Evolutionary conservation across 345 rosid genomes (phyloP).

Genomic region (Corchorus olitorius): DNA sequence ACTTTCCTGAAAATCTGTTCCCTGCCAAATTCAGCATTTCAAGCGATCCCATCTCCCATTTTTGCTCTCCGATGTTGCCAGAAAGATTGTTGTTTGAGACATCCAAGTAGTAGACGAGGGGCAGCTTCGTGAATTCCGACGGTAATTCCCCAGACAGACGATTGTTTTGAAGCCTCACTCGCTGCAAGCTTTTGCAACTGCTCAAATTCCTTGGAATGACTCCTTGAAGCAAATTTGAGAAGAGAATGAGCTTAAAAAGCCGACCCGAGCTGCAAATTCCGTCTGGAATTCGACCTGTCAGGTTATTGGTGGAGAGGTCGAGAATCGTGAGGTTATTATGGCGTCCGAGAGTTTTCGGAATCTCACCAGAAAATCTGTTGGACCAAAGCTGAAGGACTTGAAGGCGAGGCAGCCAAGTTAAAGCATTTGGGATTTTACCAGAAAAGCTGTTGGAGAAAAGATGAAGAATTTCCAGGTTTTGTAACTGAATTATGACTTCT

Average conservation of each 20-base stretch:
- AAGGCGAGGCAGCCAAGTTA: constrained; percentile 69
- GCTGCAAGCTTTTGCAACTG: constrained; percentile 57
- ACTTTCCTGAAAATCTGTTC: constrained; percentile 59
- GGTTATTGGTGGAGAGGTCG: constrained; percentile 84
- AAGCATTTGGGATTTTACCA: constrained; percentile 61
- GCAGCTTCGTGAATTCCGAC: constrained; percentile 50
- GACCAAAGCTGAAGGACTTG: constrained; percentile 93
- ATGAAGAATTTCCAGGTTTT: constrained; percentile 76
- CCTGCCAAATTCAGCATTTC: constrained; percentile 70
- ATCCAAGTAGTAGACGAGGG: constrained; percentile 75
- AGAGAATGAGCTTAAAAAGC: constrained; percentile 82
- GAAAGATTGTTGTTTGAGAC: constrained; percentile 67
- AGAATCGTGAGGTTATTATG: constrained; percentile 65
- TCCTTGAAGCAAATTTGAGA: constrained; percentile 68
- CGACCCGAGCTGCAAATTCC: constrained; percentile 63
- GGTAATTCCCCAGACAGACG: constrained; percentile 57
- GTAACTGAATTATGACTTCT: constrained; percentile 47
- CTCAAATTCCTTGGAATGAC: constrained; percentile 57
- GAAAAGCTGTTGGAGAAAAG: constrained; percentile 76
- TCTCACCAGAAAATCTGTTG: constrained; percentile 59
- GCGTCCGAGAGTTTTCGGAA: constrained; percentile 74
- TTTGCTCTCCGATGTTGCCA: constrained; percentile 48
- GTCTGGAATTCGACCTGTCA: constrained; percentile 69
- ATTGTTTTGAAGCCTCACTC: constrained; percentile 80
- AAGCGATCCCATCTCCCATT: constrained; percentile 75